Base-by-base conservation (phyloP, 257 asterid species). In the Solanum commersonii region DNA sequence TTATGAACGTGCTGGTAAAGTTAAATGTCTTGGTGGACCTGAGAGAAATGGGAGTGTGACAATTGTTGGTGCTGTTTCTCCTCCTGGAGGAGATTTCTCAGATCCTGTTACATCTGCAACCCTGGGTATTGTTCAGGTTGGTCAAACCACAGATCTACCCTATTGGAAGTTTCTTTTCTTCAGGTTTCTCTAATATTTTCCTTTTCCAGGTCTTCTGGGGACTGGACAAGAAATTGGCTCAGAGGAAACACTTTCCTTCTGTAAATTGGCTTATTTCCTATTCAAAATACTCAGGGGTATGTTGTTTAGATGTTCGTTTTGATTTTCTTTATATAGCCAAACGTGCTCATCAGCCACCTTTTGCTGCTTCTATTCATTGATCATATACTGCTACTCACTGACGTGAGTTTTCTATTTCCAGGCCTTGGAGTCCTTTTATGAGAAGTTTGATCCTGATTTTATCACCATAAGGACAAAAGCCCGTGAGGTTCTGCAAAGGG, bases 91-190 rank as follows among this genome's bases (percentile, higher is more conserved):
- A 90, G 98, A 96, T 94, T 96, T 96, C 91, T 96, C 99, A 49
- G 99, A 96, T 91, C 99, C 99, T 85, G 99, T 96, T 88, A 96
- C 99, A 68, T 95, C 99, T 74, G 98, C 99, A 31, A 96, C 99
- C 59, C 99, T 96, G 90, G 94, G 99, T 91, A 96, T 96, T 82
- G 99, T 96, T 89, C 99, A 96, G 98, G 99, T 96, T 85, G 88
- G 60, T 34, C 40, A 40, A 84, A 76, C 34, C 15, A 49, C 27
- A 84, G 87, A 40, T 25, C 35, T 13, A 77, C n/a, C 59, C 63
- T 78, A 78, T 78, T 40, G 63, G 84, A 40, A 74, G 87, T 79
- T 79, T 87, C 10, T 88, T 84, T 89, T 67, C 46, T 89, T 89
- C 87, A 59, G 34, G 14, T 84, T 35, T 84, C 35, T 35, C 59